Percentiles rank a stretch among this genome's conserved stretches.
These are phyloP conservation scores for Teratosphaeria nubilosa DNA, from an alignment of 2,329 filamentous ascomycete species.

Conservation along the genomic window DNA sequence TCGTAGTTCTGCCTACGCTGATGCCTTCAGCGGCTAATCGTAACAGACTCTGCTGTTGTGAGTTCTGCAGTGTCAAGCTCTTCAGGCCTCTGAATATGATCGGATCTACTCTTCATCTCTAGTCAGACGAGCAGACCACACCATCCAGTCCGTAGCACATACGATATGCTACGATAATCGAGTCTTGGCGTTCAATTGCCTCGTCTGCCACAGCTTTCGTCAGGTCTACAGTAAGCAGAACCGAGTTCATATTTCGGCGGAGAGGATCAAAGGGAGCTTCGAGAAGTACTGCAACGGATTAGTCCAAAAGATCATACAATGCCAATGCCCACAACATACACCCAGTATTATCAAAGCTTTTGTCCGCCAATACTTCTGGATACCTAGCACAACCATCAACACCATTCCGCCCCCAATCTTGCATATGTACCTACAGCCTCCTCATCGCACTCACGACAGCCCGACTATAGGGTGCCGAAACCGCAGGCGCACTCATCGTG, in stretches of 20 bases:
- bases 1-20: constrained; percentile 42
- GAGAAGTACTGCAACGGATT: constrained; percentile 45
- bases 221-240: constrained; percentile 80
- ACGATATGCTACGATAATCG: constrained; percentile 86
- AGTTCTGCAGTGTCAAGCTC: constrained; percentile 70
- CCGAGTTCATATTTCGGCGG: constrained; percentile 52
- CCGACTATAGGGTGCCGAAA: constrained; percentile 50
- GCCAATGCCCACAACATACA: constrained; percentile 30
- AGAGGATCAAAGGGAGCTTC: constrained; percentile 55
- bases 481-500: constrained; percentile 31
- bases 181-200: constrained; percentile 66
- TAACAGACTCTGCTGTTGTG: constrained; percentile 78
- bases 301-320: no score
- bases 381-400: constrained; percentile 49
- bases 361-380: constrained; percentile 79
- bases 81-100: constrained; percentile 95
- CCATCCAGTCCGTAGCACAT: constrained; percentile 20
- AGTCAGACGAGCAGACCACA: constrained; percentile 12
- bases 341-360: constrained; percentile 94
- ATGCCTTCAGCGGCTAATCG: constrained; percentile 76
- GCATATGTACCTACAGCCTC: constrained; percentile 52
- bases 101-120: constrained; percentile 53
- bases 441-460: constrained; percentile 70
- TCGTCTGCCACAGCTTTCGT: constrained; percentile 83
- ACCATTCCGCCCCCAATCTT: constrained; percentile 3